phyloP scores from a whole-genome alignment of 768 basidiomycete genomes.

The Hypholoma sublateritium region DNA sequence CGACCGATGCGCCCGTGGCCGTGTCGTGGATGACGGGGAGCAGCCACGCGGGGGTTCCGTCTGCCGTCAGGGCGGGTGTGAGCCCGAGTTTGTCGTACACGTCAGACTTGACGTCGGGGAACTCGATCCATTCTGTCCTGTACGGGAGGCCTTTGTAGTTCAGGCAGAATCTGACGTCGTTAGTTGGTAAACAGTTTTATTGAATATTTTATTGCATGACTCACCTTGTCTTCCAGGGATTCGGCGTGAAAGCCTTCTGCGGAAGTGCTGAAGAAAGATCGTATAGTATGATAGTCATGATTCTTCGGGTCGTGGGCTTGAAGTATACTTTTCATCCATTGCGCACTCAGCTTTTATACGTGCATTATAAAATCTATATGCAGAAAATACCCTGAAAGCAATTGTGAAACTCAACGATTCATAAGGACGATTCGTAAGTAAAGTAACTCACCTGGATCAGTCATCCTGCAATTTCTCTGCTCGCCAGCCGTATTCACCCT shows the following conservation, averaged over 20 bases:
- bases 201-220: not conserved
- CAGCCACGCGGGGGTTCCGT: no score
- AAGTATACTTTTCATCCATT: no score
- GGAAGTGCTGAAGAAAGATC: not conserved
- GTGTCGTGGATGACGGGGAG: slow-evolving; percentile 49
- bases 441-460: no score
- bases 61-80: no score
- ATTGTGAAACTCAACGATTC: no score
- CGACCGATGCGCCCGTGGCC: slow-evolving; percentile 30
- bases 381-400: no score
- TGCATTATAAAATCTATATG: no score
- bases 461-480: no score
- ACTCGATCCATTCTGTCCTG: slow-evolving; percentile 1
- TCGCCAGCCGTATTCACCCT: no score
- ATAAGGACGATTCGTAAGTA: no score
- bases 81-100: not conserved
- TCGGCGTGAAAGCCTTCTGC: not conserved
- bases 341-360: no score
- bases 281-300: not conserved
- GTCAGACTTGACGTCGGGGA: not conserved
- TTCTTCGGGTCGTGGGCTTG: not conserved
- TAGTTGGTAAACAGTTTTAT: not conserved
- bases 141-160: not conserved
- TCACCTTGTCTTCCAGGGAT: not conserved
- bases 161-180: not conserved